These are phyloP conservation scores for Solanum chmielewskii DNA, from an alignment of 257 asterid species.

Conservation along the genomic window DNA sequence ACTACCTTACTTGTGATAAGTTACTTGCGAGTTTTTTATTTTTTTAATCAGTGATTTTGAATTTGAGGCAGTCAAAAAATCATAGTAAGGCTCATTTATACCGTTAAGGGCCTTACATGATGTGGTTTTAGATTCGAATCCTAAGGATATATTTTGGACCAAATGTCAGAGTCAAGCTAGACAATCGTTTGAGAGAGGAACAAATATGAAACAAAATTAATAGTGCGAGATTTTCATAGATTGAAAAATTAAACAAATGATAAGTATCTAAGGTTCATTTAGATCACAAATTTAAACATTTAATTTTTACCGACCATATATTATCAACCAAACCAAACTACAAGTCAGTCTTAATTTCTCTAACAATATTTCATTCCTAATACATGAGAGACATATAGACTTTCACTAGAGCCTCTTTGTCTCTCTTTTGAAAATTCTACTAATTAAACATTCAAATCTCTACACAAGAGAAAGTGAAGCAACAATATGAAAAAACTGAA, in stretches of 20 bases:
- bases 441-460: not conserved
- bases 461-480: conserved; percentile 77
- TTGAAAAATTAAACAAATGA: not conserved
- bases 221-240: not conserved
- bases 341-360: not conserved
- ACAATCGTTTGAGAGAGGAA: too few relatives aligned
- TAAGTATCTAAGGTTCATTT: not conserved
- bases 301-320: not conserved
- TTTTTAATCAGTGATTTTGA: not conserved
- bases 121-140: not conserved
- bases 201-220: not conserved
- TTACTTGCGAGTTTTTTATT: too few relatives aligned
- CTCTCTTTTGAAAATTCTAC: not conserved
- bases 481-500: conserved; percentile 80
- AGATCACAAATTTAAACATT: not conserved
- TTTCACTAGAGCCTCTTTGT: not conserved
- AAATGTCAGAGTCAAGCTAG: not conserved
- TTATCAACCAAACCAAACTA: not conserved
- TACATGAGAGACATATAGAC: not conserved
- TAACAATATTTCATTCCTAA: not conserved
- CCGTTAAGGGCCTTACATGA: not conserved
- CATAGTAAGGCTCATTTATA: not conserved
- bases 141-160: not conserved
- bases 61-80: not conserved
- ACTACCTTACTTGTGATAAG: not conserved